Conservation (phyloP, 129 eudicot genomes). For the Artemisia argyi region DNA sequence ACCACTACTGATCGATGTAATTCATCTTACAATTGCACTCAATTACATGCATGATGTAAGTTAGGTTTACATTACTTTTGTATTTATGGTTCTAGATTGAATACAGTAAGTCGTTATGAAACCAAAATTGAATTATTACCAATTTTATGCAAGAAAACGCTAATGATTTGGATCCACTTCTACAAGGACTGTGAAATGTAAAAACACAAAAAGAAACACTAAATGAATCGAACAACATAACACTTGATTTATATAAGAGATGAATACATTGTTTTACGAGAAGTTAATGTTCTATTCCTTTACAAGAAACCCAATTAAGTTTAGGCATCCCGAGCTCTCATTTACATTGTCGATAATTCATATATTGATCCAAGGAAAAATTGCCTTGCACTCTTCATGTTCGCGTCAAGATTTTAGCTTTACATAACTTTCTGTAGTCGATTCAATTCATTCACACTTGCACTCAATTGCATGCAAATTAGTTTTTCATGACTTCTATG, state of each 20-base stretch:
- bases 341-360: constrained; percentile 2
- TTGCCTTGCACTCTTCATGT: constrained; percentile 14
- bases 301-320: constrained; percentile 7
- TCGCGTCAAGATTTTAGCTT: not conserved
- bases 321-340: not conserved
- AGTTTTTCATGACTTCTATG: not conserved
- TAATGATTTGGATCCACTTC: too few relatives aligned
- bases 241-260: too few relatives aligned
- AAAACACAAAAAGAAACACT: not conserved
- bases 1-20: too few relatives aligned
- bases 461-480: constrained; percentile 11
- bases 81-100: not conserved
- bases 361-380: not conserved
- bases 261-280: too few relatives aligned
- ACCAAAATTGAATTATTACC: not conserved
- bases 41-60: not conserved
- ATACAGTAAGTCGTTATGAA: not conserved
- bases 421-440: not conserved
- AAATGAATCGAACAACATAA: too few relatives aligned
- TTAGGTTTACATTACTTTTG: constrained; percentile 4
- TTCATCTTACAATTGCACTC: not conserved
- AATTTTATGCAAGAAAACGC: too few relatives aligned
- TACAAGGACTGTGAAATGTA: too few relatives aligned
- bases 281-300: not conserved
- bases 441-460: constrained; percentile 1